A percentile compares a stretch with the other conserved stretches of the same genome.
Evolutionary conservation across 305 asterid genomes (phyloP).

Genomic region (Coffea humblotiana): DNA sequence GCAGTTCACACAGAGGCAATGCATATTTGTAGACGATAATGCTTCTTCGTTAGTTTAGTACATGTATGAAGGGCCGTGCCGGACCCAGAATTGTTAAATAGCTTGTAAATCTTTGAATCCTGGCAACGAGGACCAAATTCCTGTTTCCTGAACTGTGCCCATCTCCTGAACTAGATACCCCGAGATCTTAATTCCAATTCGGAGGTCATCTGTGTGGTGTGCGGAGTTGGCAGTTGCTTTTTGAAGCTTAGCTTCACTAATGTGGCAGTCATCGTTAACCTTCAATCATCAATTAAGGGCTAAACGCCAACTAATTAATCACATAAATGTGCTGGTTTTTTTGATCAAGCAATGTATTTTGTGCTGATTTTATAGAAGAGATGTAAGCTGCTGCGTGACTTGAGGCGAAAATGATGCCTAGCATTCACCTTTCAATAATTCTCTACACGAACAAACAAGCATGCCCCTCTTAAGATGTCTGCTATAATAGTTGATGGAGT

Average conservation of each 20-base stretch:
- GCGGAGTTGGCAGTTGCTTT: too few species aligned
- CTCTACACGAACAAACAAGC: too few species aligned
- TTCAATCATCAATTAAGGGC: background rate
- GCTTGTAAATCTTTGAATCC: background rate
- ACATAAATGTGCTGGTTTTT: background rate
- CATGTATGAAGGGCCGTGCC: background rate
- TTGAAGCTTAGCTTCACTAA: background rate
- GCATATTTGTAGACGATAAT: background rate
- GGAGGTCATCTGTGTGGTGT: too few species aligned
- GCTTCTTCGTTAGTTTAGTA: too few species aligned
- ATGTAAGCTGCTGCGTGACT: too few species aligned
- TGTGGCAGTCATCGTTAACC: background rate
- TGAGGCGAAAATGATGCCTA: too few species aligned
- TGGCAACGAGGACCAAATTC: background rate
- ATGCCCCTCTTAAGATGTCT: too few species aligned
- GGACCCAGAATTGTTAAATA: background rate
- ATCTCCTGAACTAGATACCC: background rate
- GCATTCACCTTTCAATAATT: too few species aligned
- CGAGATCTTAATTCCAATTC: background rate
- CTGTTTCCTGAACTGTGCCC: background rate
- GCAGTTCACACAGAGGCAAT: background rate
- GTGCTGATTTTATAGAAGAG: too few species aligned
- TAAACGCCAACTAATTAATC: too few species aligned
- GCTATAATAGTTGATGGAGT: too few species aligned
- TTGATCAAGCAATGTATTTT: background rate